Conservation (phyloP, 2,329 filamentous ascomycete species). For the Botrytis elliptica region DNA sequence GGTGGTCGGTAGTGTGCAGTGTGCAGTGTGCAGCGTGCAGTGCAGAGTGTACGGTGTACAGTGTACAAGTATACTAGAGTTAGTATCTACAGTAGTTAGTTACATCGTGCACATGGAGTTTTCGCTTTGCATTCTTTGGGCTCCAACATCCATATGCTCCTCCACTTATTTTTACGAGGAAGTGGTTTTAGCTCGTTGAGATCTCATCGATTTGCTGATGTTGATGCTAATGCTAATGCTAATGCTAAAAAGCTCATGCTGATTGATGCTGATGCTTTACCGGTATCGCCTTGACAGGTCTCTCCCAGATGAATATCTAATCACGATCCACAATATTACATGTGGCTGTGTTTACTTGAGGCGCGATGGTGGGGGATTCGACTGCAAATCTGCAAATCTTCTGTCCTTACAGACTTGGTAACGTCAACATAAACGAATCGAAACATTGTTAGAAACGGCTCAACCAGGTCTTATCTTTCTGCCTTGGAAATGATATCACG, state of each 20-base stretch:
- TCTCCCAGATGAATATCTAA: not conserved
- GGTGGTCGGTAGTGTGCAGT: not conserved
- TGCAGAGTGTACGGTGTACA: not conserved
- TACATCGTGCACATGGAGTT: conserved; percentile 9
- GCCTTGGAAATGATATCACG: conserved; percentile 15
- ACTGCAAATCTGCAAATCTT: conserved; percentile 11
- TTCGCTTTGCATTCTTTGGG: conserved; percentile 9
- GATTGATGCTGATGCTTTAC: conserved; percentile 3
- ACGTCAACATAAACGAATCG: not conserved
- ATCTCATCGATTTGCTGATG: conserved; percentile 7
- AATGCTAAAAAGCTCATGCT: not conserved
- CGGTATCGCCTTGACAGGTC: conserved; percentile 11
- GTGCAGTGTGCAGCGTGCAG: not conserved
- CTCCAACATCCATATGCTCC: not conserved
- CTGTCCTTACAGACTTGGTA: not conserved
- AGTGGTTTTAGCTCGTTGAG: not conserved
- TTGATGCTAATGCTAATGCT: not conserved
- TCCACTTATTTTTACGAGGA: conserved; percentile 1
- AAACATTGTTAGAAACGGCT: conserved; percentile 14
- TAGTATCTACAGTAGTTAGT: not conserved
- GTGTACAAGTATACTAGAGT: not conserved
- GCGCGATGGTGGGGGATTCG: conserved; percentile 4
- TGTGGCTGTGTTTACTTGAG: conserved; percentile 7
- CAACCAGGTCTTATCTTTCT: conserved; percentile 2
- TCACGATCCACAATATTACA: not conserved